Base-by-base conservation (phyloP, 768 basidiomycete genomes). In the Cystofilobasidium capitatum region DNA sequence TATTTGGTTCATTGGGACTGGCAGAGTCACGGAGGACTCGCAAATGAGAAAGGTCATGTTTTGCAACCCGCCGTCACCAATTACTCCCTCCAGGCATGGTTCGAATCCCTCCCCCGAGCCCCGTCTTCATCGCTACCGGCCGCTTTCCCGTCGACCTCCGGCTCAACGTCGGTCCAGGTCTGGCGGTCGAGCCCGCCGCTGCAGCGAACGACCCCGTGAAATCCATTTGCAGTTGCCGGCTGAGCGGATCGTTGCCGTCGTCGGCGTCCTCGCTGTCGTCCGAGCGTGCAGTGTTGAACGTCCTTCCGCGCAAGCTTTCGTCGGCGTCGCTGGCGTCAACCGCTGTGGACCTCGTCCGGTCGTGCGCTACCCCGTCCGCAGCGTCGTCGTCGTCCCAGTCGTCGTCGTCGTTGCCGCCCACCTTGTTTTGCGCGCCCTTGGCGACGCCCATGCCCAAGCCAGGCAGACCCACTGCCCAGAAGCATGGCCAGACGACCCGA, bases 401-500 rank as follows among this genome's bases (percentile, higher is more conserved):
- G 29, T 55, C 51, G 51, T 8, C 51, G 8, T 33, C 51, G 29
- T 10, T 16, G 3, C 24, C 6, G 49, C 24, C 22, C 6, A 12
- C 17, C n/a, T 51, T 29, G 4, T 3, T 5, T 3, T n/a, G 10
- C 5, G 51, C 51, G 29, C 6, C 31, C 51, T 26, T 26, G 24
- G 49, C 8, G 24, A 55, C 51, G 31, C 68, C 62, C 8, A 29
- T 39, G 9, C 68, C 69, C 7, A 73, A 47, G 8, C 47, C 22
- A 1, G 72, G 72, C 8, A 73, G 49, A 3, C 71, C 66, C 24
- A 71, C 42, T 5, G 62, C 72, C n/a, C 71, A 58, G 45, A 51
- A 81, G 78, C 31, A 82, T 74, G 58, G 83, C 82, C 61, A 88
- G 79, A 79, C 79, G 39, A 79, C 71, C 13, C 74, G 73, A 54